Percentiles rank a stretch among this genome's conserved stretches.
Evolutionary conservation across 169 alveolate species (phyloP).

Genomic region (Plasmodium coatneyi): DNA sequence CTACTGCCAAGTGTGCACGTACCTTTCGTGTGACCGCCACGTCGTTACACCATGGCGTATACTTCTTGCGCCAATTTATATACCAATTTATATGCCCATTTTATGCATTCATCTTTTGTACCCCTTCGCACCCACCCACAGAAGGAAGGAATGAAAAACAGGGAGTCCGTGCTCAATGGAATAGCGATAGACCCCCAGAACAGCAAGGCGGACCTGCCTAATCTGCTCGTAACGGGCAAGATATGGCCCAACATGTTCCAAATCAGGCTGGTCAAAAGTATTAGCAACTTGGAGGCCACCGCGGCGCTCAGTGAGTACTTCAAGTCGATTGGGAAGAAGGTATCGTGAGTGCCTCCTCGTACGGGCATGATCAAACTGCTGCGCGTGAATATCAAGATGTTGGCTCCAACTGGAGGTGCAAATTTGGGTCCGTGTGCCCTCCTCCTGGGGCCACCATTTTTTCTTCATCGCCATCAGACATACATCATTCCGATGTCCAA

Average conservation of each 20-base stretch:
- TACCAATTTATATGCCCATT: neutral
- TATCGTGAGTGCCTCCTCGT: neutral
- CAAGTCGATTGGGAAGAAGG: slow-evolving; percentile 8
- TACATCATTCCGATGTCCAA: neutral
- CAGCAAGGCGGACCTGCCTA: neutral
- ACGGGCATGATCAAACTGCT: neutral
- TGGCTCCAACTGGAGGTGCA: neutral
- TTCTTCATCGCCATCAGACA: neutral
- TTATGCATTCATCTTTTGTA: neutral
- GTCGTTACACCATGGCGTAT: neutral
- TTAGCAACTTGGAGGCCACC: neutral
- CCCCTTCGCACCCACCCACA: neutral
- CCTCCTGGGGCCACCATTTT: neutral
- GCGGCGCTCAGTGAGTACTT: neutral
- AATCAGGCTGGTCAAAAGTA: slow-evolving; percentile 27
- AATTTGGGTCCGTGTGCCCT: neutral
- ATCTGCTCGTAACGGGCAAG: slow-evolving; percentile 54
- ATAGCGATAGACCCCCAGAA: slow-evolving; percentile 29
- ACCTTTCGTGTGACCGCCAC: neutral
- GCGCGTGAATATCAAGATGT: neutral
- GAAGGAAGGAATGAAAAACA: neutral
- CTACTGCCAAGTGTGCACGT: neutral
- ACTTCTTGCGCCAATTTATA: neutral
- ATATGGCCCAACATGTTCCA: slow-evolving; percentile 68
- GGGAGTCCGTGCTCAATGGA: slow-evolving; percentile 50